Conservation (phyloP, 139 green algal species). For the Trebouxia sp. region DNA sequence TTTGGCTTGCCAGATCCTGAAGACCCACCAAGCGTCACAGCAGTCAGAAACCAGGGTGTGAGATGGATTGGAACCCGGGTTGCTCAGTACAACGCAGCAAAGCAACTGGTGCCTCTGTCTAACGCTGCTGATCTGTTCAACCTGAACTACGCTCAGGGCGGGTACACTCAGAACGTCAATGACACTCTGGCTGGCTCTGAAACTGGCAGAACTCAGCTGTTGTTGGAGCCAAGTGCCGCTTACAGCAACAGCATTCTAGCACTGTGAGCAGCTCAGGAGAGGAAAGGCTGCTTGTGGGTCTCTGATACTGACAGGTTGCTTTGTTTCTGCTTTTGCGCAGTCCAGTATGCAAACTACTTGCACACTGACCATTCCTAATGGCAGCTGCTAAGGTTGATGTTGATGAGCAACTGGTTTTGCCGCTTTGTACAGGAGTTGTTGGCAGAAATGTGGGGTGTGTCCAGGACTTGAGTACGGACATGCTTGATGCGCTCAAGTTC, state of each 20-base stretch:
- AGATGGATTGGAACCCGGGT: not conserved
- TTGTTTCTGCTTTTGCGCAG: too few species aligned
- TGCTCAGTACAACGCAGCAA: not conserved
- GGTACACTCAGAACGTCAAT: not conserved
- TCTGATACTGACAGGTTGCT: too few species aligned
- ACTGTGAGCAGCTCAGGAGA: too few species aligned
- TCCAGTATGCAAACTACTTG: too few species aligned
- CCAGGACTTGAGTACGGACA: too few species aligned
- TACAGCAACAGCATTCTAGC: not conserved
- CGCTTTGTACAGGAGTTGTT: too few species aligned
- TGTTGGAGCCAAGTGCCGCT: not conserved
- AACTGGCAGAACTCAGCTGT: not conserved
- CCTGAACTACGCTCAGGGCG: not conserved
- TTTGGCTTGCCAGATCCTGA: not conserved
- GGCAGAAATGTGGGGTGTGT: too few species aligned
- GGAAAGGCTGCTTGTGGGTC: too few species aligned
- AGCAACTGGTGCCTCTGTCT: not conserved
- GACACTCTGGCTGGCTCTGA: not conserved
- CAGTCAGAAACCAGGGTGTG: not conserved
- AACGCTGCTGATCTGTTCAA: constrained; percentile 17
- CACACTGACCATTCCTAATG: too few species aligned
- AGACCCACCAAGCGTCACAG: constrained; percentile 8
- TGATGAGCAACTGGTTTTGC: too few species aligned
- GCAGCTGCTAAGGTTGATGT: too few species aligned
- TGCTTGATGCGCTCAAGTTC: too few species aligned